Conservation (phyloP, 1,284 basidiomycete species). For the Kwoniella shivajii region DNA sequence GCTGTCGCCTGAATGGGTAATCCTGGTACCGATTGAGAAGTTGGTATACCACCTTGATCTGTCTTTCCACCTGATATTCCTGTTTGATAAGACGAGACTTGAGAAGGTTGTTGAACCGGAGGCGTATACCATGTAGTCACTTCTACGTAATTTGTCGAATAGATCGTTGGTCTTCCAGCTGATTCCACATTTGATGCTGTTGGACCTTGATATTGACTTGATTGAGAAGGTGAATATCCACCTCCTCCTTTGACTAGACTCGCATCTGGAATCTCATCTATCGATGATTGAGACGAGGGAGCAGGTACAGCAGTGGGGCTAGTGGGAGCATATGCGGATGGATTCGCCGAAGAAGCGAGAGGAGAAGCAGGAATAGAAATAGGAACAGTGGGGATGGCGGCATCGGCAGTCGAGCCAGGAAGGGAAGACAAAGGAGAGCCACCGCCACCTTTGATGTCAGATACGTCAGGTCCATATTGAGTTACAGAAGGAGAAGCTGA, state of each 20-base stretch:
- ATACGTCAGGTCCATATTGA: neutral
- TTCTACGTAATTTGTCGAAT: constrained; percentile 9
- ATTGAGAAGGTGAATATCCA: neutral
- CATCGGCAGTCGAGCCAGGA: no score
- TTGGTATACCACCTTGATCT: neutral
- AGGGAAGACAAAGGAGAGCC: no score
- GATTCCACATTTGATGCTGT: neutral
- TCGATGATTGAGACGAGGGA: neutral
- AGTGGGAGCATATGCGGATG: neutral
- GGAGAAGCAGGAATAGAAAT: neutral
- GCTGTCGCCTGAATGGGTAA: neutral
- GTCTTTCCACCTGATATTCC: neutral
- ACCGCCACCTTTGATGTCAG: neutral
- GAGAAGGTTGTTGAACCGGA: neutral
- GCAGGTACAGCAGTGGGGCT: neutral
- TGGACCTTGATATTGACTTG: neutral
- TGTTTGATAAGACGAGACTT: neutral
- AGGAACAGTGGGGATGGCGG: no score
- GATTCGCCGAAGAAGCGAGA: neutral
- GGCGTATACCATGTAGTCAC: constrained; percentile 2
- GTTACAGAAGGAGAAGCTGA: neutral
- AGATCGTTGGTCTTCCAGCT: neutral
- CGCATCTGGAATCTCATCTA: neutral
- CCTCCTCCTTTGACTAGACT: neutral
- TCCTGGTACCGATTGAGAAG: neutral